Percentiles rank a stretch among this genome's conserved stretches.
Conservation (phyloP, 1,284 basidiomycete species). For the Leccinum ponderosum region DNA sequence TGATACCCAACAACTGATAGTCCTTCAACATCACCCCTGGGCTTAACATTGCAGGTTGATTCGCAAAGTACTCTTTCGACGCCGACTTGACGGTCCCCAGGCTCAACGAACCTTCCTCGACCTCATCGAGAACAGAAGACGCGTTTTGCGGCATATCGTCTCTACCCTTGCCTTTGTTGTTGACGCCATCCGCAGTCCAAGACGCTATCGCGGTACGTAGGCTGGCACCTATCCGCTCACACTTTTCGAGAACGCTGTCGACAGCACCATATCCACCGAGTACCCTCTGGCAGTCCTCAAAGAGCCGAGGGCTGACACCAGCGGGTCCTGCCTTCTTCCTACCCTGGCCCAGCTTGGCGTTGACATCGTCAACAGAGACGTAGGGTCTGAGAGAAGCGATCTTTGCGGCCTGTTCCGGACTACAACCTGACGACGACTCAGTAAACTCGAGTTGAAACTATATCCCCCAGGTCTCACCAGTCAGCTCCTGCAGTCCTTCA, state of each 20-base stretch:
- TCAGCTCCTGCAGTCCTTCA: conserved; percentile 85
- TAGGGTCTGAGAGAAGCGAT: conserved; percentile 88
- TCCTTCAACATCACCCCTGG: conserved; percentile 85
- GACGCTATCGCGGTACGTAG: conserved; percentile 71
- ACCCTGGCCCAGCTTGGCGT: conserved; percentile 75
- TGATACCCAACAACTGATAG: conserved; percentile 96
- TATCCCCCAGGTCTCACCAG: conserved; percentile 55
- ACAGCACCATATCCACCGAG: conserved; percentile 91
- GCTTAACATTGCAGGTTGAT: conserved; percentile 75
- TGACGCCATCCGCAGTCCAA: conserved; percentile 60
- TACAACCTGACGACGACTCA: conserved; percentile 64
- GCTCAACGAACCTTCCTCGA: conserved; percentile 63
- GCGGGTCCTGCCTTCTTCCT: conserved; percentile 78
- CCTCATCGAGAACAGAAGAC: conserved; percentile 36
- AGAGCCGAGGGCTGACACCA: conserved; percentile 87
- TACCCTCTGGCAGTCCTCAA: conserved; percentile 88
- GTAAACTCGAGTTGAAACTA: conserved; percentile 6
- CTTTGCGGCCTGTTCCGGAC: conserved; percentile 75
- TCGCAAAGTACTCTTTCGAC: conserved; percentile 65
- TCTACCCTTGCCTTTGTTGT: conserved; percentile 43
- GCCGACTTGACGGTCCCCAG: conserved; percentile 48
- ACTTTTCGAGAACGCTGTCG: conserved; percentile 86
- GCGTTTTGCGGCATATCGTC: conserved; percentile 28
- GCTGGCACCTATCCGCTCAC: conserved; percentile 80
- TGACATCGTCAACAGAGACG: conserved; percentile 74